These are phyloP conservation scores for Physaria fendleri DNA, from an alignment of 345 rosid genomes.

Conservation along the genomic window DNA sequence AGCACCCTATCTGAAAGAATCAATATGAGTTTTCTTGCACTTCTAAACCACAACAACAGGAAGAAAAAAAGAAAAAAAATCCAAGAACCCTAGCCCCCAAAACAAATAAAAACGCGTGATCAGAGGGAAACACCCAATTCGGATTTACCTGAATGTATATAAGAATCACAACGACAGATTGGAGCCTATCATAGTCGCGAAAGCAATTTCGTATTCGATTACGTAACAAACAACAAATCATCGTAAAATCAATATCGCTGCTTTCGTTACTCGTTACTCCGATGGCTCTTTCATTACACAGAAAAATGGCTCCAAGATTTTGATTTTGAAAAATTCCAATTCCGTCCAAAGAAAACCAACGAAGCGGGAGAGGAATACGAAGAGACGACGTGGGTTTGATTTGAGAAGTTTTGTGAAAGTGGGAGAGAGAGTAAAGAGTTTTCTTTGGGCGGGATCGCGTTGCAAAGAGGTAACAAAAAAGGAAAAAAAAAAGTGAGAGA, in stretches of 20 bases:
- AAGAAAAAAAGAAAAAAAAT: neutral
- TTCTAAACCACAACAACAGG: neutral
- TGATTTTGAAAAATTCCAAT: neutral
- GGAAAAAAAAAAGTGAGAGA: neutral
- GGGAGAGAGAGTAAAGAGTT: neutral
- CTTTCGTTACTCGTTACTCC: neutral
- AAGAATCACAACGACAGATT: conserved; percentile 60
- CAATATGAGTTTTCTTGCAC: neutral
- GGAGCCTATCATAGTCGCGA: conserved; percentile 69
- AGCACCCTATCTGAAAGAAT: conserved; percentile 52
- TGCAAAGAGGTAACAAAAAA: neutral
- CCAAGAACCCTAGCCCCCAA: conserved; percentile 22
- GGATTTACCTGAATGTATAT: conserved; percentile 62
- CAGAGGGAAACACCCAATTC: neutral
- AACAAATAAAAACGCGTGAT: neutral
- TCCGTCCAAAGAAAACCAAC: neutral
- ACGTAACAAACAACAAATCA: conserved; percentile 38
- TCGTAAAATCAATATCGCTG: conserved; percentile 22
- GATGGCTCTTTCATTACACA: conserved; percentile 4
- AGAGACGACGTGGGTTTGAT: conserved; percentile 8
- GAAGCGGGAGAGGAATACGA: neutral
- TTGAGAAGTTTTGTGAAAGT: neutral
- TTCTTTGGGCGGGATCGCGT: conserved; percentile 34
- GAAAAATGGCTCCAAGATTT: neutral
- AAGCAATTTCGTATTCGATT: conserved; percentile 48